These are phyloP conservation scores for Euphrasia confusa DNA, from an alignment of 257 asterid genomes.

Conservation along the genomic window DNA sequence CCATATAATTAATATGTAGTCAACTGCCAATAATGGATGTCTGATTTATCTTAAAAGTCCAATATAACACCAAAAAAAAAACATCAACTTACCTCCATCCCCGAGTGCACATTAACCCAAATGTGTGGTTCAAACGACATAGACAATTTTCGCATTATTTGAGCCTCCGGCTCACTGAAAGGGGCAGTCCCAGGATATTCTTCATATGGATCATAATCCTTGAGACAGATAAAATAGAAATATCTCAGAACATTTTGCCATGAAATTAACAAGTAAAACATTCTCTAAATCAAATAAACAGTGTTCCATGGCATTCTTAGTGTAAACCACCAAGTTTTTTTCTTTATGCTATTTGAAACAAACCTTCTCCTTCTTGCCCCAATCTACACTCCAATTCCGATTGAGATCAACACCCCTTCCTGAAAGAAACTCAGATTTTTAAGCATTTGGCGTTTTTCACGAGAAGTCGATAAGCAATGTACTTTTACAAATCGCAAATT, in stretches of 20 bases:
- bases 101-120: slow-evolving; percentile 99
- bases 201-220: slow-evolving; percentile 95
- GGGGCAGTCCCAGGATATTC: slow-evolving; percentile 92
- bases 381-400: slow-evolving; percentile 94
- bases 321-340: background rate
- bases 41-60: background rate
- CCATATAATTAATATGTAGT: too few relatives aligned
- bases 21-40: too few relatives aligned
- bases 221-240: slow-evolving; percentile 32
- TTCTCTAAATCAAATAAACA: background rate
- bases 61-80: background rate
- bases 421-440: slow-evolving; percentile 31
- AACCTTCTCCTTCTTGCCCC: slow-evolving; percentile 99
- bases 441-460: slow-evolving; percentile 7
- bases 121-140: slow-evolving; percentile 87
- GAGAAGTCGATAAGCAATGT: slow-evolving; percentile 6
- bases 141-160: slow-evolving; percentile 75
- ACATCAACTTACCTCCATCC: slow-evolving; percentile 77
- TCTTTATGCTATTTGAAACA: slow-evolving; percentile 3
- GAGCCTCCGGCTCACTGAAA: slow-evolving; percentile 96
- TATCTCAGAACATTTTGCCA: slow-evolving; percentile 22
- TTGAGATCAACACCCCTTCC: slow-evolving; percentile 98
- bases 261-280: slow-evolving; percentile 7
- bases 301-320: background rate
- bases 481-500: slow-evolving; percentile 12